These are phyloP conservation scores for Sisymbrium irio DNA, from an alignment of 345 rosid species.

Conservation along the genomic window DNA sequence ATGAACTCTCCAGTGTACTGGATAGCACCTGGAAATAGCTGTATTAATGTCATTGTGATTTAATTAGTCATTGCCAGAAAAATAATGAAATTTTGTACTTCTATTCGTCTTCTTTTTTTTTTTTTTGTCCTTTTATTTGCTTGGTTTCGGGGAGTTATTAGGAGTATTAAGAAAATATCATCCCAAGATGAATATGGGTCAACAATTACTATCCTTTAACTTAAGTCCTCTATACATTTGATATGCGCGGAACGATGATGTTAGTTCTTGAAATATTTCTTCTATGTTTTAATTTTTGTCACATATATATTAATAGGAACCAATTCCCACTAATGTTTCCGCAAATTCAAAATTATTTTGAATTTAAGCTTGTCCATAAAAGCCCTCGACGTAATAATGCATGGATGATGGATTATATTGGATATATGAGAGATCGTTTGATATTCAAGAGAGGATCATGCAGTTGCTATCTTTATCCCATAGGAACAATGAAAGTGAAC, in stretches of 20 bases:
- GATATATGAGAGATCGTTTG: neutral
- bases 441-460: slow-evolving; percentile 1
- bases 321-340: neutral
- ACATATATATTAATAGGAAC: neutral
- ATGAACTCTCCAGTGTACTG: slow-evolving; percentile 13
- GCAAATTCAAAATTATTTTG: neutral
- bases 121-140: neutral
- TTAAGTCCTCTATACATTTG: neutral
- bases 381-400: neutral
- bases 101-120: neutral
- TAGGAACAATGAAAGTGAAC: slow-evolving; percentile 33
- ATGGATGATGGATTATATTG: neutral
- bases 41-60: slow-evolving; percentile 13
- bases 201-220: neutral
- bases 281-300: neutral
- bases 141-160: neutral
- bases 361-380: neutral
- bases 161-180: neutral
- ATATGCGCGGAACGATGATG: neutral
- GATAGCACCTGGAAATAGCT: slow-evolving; percentile 13
- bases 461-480: slow-evolving; percentile 11
- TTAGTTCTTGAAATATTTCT: neutral
- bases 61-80: slow-evolving; percentile 4
- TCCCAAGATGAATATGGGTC: neutral
- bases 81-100: neutral